Evolutionary conservation across 176 grass and related monocot species (phyloP), one percentile per base, ranked within the genome.

Genomic region (Cenchrus purpureus): DNA sequence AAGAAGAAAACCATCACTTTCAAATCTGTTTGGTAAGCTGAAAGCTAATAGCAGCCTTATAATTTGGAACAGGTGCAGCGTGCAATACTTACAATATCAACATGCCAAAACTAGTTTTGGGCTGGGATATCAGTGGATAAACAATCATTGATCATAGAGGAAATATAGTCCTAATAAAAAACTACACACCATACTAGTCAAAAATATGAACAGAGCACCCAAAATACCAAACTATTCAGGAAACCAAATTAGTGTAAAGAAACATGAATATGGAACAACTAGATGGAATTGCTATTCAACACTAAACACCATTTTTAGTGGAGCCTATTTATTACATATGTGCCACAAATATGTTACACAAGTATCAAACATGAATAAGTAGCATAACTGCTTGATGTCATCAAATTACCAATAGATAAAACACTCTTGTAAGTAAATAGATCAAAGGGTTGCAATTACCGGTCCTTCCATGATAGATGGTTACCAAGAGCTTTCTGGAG

Each of bases 401-500:
- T 50, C 68, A 16, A 79, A 15, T 64, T 83, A 76, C 74, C 52
- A 64, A 73, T 74, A 50, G 45, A 76, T 57, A 86, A 83, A 73
- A 7, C 65, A 14, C 10, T 61, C 54, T 20, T 86, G 64, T 12
- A 76, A 70, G 69, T 75, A 67, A 48, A 37, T 59, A 40, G 50
- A 22, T 62, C 53, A 73, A 86, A 72, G 68, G 85, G 37, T 86
- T 86, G 68, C 58, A 83, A 84, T 89, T 94, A 95, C 97, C 93
- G 93, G 75, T 98, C 93, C 86, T 98, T 98, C 86, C 93, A 95
- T 48, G 97, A 98, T 56, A 98, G 97, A 95, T 98, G 97, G 85
- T 91, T 98, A 63, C 97, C 97, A 81, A 98, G 91, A 81, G 97
- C 97, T 89, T 98, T 95, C 90, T 94, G 93, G 80, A 98, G 97